phyloP scores from a whole-genome alignment of 2,329 filamentous ascomycete genomes.

The Acrocalymma vagum region DNA sequence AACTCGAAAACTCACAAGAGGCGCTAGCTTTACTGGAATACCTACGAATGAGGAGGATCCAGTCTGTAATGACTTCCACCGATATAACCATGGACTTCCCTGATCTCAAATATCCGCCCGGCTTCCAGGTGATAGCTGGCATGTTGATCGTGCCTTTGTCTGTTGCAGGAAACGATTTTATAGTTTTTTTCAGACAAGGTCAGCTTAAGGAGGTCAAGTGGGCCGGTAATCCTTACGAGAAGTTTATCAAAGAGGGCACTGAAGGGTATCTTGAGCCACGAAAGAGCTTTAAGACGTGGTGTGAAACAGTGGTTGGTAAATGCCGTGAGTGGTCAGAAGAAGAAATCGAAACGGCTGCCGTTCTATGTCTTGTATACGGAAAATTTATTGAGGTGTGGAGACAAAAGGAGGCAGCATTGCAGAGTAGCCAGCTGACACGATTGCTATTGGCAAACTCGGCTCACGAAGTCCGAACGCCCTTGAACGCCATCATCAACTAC shows the following conservation, averaged over 20 bases:
- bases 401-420: conserved; percentile 84
- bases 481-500: conserved; percentile 96
- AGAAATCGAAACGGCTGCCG: conserved; percentile 87
- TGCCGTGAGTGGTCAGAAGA: conserved; percentile 90
- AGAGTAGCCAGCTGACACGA: conserved; percentile 81
- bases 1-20: conserved; percentile 79
- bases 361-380: conserved; percentile 87
- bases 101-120: conserved; percentile 80
- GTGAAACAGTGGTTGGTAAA: conserved; percentile 81
- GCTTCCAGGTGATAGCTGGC: conserved; percentile 80
- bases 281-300: conserved; percentile 82
- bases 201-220: conserved; percentile 81
- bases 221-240: conserved; percentile 89
- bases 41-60: conserved; percentile 76
- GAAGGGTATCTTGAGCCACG: conserved; percentile 78
- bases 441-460: conserved; percentile 86
- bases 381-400: conserved; percentile 93
- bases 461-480: conserved; percentile 87
- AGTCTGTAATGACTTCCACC: conserved; percentile 79
- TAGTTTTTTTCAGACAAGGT: conserved; percentile 86
- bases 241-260: conserved; percentile 75
- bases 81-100: conserved; percentile 81
- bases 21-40: conserved; percentile 86
- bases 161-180: conserved; percentile 80
- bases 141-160: conserved; percentile 84